phyloP scores from a whole-genome alignment of 1,284 basidiomycete species.

The Takashimella koratensis region DNA sequence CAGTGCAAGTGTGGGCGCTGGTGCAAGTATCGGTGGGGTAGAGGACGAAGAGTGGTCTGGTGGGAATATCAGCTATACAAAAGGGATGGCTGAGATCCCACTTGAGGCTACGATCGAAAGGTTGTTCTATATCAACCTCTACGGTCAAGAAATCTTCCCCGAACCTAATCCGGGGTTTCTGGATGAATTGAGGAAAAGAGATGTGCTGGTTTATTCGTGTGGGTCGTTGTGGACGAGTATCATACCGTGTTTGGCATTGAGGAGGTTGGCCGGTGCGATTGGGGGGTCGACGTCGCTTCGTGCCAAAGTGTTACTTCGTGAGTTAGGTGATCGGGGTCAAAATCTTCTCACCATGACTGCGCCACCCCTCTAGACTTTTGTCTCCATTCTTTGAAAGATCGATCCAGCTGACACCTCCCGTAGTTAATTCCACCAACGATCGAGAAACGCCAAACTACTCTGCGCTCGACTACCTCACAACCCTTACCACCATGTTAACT shows the following conservation, averaged over 20 bases:
- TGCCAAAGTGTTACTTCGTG: slow-evolving; percentile 79
- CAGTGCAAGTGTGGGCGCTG: not conserved
- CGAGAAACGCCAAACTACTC: slow-evolving; percentile 83
- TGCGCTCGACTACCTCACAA: slow-evolving; percentile 79
- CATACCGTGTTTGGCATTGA: slow-evolving; percentile 82
- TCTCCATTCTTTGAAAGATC: not conserved
- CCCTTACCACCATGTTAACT: slow-evolving; percentile 69
- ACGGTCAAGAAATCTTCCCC: slow-evolving; percentile 84
- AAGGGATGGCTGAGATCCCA: slow-evolving; percentile 55
- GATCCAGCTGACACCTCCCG: not conserved
- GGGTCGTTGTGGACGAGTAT: slow-evolving; percentile 93
- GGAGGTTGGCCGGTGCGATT: slow-evolving; percentile 75
- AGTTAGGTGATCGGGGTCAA: too few species aligned
- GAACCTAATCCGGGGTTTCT: slow-evolving; percentile 79
- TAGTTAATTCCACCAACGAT: slow-evolving; percentile 86
- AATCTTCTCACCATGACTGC: too few species aligned
- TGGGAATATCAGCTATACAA: slow-evolving; percentile 42
- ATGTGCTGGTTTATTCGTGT: slow-evolving; percentile 82
- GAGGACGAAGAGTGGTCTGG: slow-evolving; percentile 58
- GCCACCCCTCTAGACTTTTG: not conserved
- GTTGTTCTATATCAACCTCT: slow-evolving; percentile 89
- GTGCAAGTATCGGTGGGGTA: slow-evolving; percentile 10
- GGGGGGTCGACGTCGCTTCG: slow-evolving; percentile 67
- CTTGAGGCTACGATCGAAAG: slow-evolving; percentile 63
- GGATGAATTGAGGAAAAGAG: slow-evolving; percentile 59